phyloP scores from a whole-genome alignment of 441 rosid genomes.

The Brassica hybrid region DNA sequence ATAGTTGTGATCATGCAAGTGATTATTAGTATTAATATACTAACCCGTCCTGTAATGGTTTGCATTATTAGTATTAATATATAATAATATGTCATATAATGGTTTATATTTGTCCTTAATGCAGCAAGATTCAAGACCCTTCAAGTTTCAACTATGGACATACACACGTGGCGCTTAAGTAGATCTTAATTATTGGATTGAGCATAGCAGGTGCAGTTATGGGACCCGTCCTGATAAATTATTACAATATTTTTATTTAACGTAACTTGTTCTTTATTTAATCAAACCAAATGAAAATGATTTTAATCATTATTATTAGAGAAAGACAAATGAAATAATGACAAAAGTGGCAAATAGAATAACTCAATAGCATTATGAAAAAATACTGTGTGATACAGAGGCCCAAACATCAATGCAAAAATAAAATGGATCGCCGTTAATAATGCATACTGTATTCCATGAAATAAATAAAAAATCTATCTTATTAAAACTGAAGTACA shows the following conservation, averaged over 20 bases:
- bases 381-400: background rate
- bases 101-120: background rate
- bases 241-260: background rate
- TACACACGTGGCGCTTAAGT: conserved; percentile 30
- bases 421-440: conserved; percentile 1
- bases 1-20: conserved; percentile 18
- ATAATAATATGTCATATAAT: too few relatives aligned
- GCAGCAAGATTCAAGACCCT: conserved; percentile 3
- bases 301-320: conserved; percentile 17
- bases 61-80: background rate
- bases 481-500: too few relatives aligned
- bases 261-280: background rate
- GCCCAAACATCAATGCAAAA: conserved; percentile 1
- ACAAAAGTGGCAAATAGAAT: conserved; percentile 22
- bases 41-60: background rate
- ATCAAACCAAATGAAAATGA: background rate
- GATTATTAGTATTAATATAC: conserved; percentile 17
- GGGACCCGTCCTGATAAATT: conserved; percentile 22
- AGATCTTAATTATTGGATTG: conserved; percentile 41
- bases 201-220: conserved; percentile 38
- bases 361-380: too few relatives aligned
- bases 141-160: background rate
- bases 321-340: conserved; percentile 42
- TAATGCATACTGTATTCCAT: background rate
- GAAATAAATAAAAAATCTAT: background rate